Percentiles rank a stretch among this genome's conserved stretches.
phyloP scores from a whole-genome alignment of 208 protist species.

The Trypanosomatidae sp. region DNA sequence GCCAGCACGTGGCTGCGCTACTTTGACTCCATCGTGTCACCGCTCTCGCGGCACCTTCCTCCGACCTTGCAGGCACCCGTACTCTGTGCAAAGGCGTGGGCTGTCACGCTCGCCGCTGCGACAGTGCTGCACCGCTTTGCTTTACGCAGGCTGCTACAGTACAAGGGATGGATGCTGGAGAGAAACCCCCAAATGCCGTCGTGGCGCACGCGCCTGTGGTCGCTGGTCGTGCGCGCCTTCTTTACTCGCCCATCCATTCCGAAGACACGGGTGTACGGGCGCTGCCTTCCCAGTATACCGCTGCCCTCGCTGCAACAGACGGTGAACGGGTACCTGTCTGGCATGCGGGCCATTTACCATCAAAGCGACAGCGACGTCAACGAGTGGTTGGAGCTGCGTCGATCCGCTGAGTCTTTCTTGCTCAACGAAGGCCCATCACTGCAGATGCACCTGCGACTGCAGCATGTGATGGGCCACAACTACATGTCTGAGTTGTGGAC shows the following conservation, averaged over 20 bases:
- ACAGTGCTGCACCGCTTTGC: conserved; percentile 68
- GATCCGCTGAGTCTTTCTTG: conserved; percentile 65
- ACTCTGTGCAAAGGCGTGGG: conserved; percentile 46
- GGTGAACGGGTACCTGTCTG: conserved; percentile 60
- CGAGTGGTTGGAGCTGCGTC: conserved; percentile 49
- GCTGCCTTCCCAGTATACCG: conserved; percentile 72
- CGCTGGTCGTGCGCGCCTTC: conserved; percentile 43
- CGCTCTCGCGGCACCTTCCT: conserved; percentile 36
- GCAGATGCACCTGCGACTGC: conserved; percentile 70
- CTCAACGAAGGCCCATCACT: conserved; percentile 66
- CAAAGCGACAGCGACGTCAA: conserved; percentile 28
- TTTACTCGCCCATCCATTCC: conserved; percentile 48
- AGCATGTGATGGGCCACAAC: conserved; percentile 62
- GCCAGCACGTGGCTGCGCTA: conserved; percentile 47
- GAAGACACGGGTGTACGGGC: conserved; percentile 68
- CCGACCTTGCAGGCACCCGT: conserved; percentile 31
- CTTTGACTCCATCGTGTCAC: conserved; percentile 49
- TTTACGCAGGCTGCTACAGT: conserved; percentile 62
- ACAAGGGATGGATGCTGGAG: conserved; percentile 76
- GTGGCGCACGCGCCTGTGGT: conserved; percentile 60
- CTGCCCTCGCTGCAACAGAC: conserved; percentile 74
- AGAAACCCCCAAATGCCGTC: conserved; percentile 30
- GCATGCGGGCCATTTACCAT: conserved; percentile 51
- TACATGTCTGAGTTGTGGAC: conserved; percentile 92
- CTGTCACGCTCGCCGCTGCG: conserved; percentile 32